Evolutionary conservation across 345 rosid species (phyloP), one percentile per base, ranked within the genome.

Genomic region (Anacardium occidentale): DNA sequence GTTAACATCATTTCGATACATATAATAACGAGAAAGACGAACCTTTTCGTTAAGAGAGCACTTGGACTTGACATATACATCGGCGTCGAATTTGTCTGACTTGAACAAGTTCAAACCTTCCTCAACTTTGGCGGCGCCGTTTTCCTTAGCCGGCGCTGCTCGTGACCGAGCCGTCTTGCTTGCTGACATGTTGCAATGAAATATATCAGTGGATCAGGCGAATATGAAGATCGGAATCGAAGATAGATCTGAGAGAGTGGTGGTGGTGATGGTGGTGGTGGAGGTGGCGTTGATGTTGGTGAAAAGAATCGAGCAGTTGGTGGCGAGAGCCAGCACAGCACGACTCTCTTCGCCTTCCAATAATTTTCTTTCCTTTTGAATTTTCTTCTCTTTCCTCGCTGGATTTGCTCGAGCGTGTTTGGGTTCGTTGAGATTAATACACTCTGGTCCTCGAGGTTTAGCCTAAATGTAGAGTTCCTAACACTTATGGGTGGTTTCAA

Each of bases 1-100:
- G 42, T 37, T 37, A 6, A 37, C 42, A 37, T 37, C 42, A 7
- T 5, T 37, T 37, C 42, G 42, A 7, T 37, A 37, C 7, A 6
- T 37, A 37, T 37, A 37, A 37, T 7, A 37, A 37, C 8, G 8
- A 37, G 4, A 26, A 22, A 45, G 7, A 15, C 11, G 52, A 50
- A 95, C 99, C 97, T 93, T 96, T 70, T 96, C 99, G 86, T 86
- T 90, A 81, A 96, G 93, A 52, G 98, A 83, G 79, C 98, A 93
- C 83, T 91, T 96, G 74, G 99, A 85, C 86, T 91, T 97, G 62
- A 96, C 91, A 81, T 82, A 96, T 70, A 88, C 83, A 45, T 93
- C 96, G 77, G 98, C 95, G 76, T 96, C 93, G 84, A 93, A 96
- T 80, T 77, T 87, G 50, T 93, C 98, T 64, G 99, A 87, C 91